Conservation (phyloP, 441 rosid species). For the Capsella rubella region DNA sequence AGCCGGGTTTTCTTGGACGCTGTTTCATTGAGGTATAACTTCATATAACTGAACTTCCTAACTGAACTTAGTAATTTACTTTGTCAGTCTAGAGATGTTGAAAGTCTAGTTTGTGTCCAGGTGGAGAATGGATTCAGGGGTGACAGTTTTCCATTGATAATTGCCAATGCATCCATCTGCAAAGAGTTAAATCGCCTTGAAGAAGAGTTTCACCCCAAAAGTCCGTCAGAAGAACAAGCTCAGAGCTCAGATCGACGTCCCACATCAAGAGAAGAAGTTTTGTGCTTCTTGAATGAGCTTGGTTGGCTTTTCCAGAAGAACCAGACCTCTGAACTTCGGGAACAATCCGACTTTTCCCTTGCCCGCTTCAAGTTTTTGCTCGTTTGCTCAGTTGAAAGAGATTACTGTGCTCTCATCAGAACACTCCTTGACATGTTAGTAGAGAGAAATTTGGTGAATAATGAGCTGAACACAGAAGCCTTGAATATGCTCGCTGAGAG, state of each 20-base stretch:
- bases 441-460: conserved; percentile 55
- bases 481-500: conserved; percentile 62
- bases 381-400: conserved; percentile 76
- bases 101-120: conserved; percentile 8
- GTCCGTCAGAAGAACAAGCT: conserved; percentile 49
- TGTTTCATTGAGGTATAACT: conserved; percentile 74
- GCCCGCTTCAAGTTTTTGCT: conserved; percentile 74
- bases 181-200: conserved; percentile 80
- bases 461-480: conserved; percentile 48
- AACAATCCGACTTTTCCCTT: conserved; percentile 56
- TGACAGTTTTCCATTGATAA: conserved; percentile 80
- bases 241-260: conserved; percentile 46
- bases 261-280: conserved; percentile 66
- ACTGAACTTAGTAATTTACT: too few relatives aligned
- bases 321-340: conserved; percentile 35
- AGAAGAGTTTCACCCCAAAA: conserved; percentile 57
- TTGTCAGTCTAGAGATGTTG: too few relatives aligned
- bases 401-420: conserved; percentile 63
- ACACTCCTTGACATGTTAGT: conserved; percentile 68
- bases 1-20: conserved; percentile 58
- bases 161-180: conserved; percentile 80
- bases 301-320: conserved; percentile 91
- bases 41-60: too few relatives aligned
- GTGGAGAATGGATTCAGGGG: conserved; percentile 89
- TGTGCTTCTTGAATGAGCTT: conserved; percentile 82